phyloP scores from a whole-genome alignment of 2,329 filamentous ascomycete genomes.

The Microsporum canis region DNA sequence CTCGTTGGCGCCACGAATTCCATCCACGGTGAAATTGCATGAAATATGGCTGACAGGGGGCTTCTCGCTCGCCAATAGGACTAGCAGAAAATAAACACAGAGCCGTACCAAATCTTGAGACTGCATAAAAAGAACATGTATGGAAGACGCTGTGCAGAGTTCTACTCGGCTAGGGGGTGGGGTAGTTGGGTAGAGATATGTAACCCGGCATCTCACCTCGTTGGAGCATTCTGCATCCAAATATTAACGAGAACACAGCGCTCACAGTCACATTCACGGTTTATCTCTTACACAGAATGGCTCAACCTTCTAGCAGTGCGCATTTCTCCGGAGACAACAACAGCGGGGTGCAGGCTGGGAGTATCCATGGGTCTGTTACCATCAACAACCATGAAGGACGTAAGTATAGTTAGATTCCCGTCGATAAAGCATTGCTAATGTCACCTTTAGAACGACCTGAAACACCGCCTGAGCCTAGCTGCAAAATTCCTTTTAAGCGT shows the following conservation, averaged over 20 bases:
- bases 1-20: neutral
- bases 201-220: neutral
- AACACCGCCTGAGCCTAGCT: constrained; percentile 14
- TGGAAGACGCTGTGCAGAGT: no score
- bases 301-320: neutral
- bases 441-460: neutral
- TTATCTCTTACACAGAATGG: neutral
- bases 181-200: neutral
- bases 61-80: neutral
- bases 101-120: no score
- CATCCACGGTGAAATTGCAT: neutral
- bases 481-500: constrained; percentile 20
- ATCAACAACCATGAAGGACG: neutral
- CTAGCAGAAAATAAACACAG: neutral
- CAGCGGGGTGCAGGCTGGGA: neutral
- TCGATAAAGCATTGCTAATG: neutral
- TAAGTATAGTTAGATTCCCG: neutral
- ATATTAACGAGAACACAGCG: neutral
- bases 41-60: neutral
- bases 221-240: neutral
- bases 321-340: neutral
- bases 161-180: no score
- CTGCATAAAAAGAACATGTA: no score
- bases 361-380: neutral
- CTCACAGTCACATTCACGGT: neutral